phyloP scores from a whole-genome alignment of 140 eudicot species.

The Stevia rebaudiana region DNA sequence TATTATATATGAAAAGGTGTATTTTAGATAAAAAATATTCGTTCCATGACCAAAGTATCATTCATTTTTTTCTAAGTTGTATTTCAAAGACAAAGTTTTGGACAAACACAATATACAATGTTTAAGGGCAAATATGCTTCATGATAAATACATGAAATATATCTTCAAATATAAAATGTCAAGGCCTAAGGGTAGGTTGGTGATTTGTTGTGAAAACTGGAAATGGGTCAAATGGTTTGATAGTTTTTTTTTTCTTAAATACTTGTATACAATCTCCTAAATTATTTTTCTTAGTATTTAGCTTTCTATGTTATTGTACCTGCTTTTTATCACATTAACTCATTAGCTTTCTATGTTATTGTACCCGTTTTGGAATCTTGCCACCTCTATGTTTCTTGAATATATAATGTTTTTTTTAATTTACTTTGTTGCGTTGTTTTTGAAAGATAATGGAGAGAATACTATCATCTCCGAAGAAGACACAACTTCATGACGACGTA shows the following conservation, averaged over 20 bases:
- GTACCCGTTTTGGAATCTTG: not conserved
- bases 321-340: too few relatives aligned
- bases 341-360: not conserved
- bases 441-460: conserved; percentile 82
- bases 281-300: not conserved
- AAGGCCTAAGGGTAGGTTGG: not conserved
- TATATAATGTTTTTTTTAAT: not conserved
- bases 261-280: not conserved
- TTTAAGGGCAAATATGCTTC: not conserved
- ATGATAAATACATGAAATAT: not conserved
- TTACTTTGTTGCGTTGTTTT: not conserved
- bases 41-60: not conserved
- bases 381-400: not conserved
- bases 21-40: too few relatives aligned
- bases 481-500: conserved; percentile 81
- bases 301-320: not conserved
- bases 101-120: not conserved
- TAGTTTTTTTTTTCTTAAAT: not conserved
- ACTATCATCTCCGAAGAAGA: conserved; percentile 82
- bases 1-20: not conserved
- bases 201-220: not conserved
- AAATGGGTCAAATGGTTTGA: not conserved
- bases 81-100: not conserved
- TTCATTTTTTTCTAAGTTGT: not conserved
- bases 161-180: not conserved